Conservation (phyloP, 208 protist genomes). For the Leishmania tarentolae region DNA sequence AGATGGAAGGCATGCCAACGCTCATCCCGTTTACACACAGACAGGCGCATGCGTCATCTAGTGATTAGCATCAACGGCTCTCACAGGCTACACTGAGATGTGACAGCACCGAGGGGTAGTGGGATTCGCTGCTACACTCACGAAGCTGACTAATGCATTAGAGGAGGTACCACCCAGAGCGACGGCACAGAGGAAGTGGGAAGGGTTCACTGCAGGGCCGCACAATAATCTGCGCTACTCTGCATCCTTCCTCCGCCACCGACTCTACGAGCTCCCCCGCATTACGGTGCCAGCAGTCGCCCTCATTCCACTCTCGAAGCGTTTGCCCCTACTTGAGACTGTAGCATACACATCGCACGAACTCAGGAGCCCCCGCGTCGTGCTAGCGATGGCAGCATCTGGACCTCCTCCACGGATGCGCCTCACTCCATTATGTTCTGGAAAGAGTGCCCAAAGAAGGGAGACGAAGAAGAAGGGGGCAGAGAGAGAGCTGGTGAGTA, state of each 20-base stretch:
- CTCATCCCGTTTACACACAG: not conserved
- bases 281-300: not conserved
- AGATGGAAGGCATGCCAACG: not conserved
- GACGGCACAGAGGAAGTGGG: not conserved
- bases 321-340: not conserved
- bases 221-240: not conserved
- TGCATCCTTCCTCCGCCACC: not conserved
- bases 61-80: conserved; percentile 1
- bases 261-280: not conserved
- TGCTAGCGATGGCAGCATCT: not conserved
- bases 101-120: conserved; percentile 25
- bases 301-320: not conserved
- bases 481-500: not conserved
- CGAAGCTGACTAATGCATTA: not conserved
- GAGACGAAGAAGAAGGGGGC: not conserved
- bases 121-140: conserved; percentile 37
- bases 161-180: not conserved
- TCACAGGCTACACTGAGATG: conserved; percentile 36
- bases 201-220: not conserved
- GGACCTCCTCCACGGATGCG: not conserved
- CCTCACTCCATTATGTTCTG: not conserved
- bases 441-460: not conserved
- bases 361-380: not conserved
- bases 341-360: not conserved
- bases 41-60: not conserved